phyloP scores from a whole-genome alignment of 1,284 basidiomycete genomes.

The Thecaphora thlaspeos region DNA sequence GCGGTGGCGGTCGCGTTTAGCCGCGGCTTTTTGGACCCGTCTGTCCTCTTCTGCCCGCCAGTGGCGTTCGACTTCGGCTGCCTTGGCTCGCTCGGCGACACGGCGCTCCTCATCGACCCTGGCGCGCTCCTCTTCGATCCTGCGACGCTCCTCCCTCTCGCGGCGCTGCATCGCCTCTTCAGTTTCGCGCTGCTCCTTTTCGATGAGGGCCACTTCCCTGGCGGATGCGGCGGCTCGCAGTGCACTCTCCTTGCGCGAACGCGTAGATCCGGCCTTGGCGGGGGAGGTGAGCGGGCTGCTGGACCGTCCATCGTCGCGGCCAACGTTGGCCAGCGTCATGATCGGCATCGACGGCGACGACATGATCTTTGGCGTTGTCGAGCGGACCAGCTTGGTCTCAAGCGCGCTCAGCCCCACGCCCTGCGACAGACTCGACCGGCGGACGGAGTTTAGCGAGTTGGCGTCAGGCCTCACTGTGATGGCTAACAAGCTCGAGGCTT shows the following conservation, averaged over 20 bases:
- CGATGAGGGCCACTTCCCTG: conserved; percentile 19
- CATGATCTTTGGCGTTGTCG: conserved; percentile 24
- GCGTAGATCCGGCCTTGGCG: conserved; percentile 9
- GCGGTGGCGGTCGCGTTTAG: background rate
- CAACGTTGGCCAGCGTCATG: conserved; percentile 20
- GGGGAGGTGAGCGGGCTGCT: conserved; percentile 16
- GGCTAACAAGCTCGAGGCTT: background rate
- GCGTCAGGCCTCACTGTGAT: background rate
- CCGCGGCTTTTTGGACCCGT: conserved; percentile 2
- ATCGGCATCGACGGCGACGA: background rate
- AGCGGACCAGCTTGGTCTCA: conserved; percentile 24
- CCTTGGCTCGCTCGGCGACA: background rate
- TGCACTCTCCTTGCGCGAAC: conserved; percentile 29
- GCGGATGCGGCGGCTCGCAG: conserved; percentile 32
- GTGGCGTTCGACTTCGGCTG: background rate
- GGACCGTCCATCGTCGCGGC: conserved; percentile 8
- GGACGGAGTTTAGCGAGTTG: conserved; percentile 4
- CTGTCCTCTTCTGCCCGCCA: background rate
- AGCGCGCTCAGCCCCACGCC: conserved; percentile 36
- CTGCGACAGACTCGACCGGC: conserved; percentile 26
- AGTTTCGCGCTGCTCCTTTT: conserved; percentile 18
- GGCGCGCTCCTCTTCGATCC: conserved; percentile 1
- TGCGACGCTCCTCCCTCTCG: conserved; percentile 17
- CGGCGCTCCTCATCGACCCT: background rate
- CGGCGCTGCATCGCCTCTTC: conserved; percentile 17